Percentiles rank a stretch among this genome's conserved stretches.
Conservation (phyloP, 2,329 filamentous ascomycete genomes). For the Amesomyces nigricolor region DNA sequence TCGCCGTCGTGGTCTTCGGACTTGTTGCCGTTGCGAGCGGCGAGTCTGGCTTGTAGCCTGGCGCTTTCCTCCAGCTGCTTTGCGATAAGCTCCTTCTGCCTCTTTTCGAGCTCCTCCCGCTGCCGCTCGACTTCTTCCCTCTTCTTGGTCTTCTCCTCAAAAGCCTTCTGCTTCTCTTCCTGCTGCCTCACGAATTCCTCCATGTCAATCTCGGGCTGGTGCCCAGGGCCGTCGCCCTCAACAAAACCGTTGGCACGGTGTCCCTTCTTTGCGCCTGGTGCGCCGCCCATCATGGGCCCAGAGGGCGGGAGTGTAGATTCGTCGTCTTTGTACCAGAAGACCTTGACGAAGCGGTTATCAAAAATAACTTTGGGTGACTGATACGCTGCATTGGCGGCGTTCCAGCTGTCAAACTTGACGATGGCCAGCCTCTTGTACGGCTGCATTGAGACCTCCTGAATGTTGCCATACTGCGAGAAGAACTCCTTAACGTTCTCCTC, state of each 20-base stretch:
- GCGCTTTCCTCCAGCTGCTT: slow-evolving; percentile 61
- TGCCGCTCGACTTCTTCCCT: slow-evolving; percentile 57
- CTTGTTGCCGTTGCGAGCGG: slow-evolving; percentile 27
- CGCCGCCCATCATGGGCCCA: slow-evolving; percentile 26
- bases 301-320: slow-evolving; percentile 32
- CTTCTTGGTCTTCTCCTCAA: slow-evolving; percentile 60
- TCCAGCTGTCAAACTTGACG: slow-evolving; percentile 63
- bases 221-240: slow-evolving; percentile 21
- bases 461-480: slow-evolving; percentile 66
- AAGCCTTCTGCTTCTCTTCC: slow-evolving; percentile 62
- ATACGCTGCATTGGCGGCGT: slow-evolving; percentile 63
- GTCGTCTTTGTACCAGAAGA: slow-evolving; percentile 67
- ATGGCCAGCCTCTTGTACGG: slow-evolving; percentile 61
- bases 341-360: slow-evolving; percentile 79
- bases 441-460: slow-evolving; percentile 60
- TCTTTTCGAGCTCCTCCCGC: slow-evolving; percentile 58
- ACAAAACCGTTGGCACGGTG: slow-evolving; percentile 12
- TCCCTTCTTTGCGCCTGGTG: slow-evolving; percentile 28
- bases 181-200: slow-evolving; percentile 65
- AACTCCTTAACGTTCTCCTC: slow-evolving; percentile 62
- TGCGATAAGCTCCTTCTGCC: slow-evolving; percentile 55
- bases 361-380: slow-evolving; percentile 75
- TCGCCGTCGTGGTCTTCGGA: slow-evolving; percentile 22
- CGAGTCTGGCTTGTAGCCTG: slow-evolving; percentile 56
- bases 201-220: slow-evolving; percentile 55